Conservation (phyloP, 768 basidiomycete species). For the Amanita molliuscula region DNA sequence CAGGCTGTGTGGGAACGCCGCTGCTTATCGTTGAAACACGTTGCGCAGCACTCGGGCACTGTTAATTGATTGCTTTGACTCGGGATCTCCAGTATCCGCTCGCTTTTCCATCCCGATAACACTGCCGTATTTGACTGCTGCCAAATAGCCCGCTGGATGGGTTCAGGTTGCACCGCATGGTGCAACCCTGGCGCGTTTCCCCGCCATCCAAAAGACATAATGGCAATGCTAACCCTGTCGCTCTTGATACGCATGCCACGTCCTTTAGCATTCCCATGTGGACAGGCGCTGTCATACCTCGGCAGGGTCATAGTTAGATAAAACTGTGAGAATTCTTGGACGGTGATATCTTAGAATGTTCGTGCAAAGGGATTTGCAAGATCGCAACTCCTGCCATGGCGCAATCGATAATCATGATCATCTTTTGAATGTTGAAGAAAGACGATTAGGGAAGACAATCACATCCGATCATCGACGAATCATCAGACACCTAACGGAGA, state of each 20-base stretch:
- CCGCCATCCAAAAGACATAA: background rate
- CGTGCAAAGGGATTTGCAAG: background rate
- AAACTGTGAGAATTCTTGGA: background rate
- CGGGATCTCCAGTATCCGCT: background rate
- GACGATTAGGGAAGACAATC: background rate
- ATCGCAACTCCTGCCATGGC: background rate
- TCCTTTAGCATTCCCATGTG: background rate
- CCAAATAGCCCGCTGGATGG: background rate
- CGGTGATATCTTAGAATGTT: background rate
- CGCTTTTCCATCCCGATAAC: background rate
- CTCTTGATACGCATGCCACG: background rate
- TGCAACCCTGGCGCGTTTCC: background rate
- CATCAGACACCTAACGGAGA: background rate
- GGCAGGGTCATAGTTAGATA: background rate
- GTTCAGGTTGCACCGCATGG: background rate
- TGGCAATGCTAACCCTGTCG: background rate
- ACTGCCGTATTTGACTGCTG: background rate
- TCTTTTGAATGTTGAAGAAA: background rate
- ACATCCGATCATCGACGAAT: background rate
- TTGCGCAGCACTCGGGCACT: constrained; percentile 4
- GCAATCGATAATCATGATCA: constrained; percentile 2
- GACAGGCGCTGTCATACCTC: constrained; percentile 2
- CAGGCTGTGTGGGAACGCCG: constrained; percentile 4
- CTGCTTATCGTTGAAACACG: constrained; percentile 4
- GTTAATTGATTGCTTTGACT: background rate